A percentile compares a stretch with the other conserved stretches of the same genome.
Conservation (phyloP, 257 asterid species). For the Euphrasia confusa region DNA sequence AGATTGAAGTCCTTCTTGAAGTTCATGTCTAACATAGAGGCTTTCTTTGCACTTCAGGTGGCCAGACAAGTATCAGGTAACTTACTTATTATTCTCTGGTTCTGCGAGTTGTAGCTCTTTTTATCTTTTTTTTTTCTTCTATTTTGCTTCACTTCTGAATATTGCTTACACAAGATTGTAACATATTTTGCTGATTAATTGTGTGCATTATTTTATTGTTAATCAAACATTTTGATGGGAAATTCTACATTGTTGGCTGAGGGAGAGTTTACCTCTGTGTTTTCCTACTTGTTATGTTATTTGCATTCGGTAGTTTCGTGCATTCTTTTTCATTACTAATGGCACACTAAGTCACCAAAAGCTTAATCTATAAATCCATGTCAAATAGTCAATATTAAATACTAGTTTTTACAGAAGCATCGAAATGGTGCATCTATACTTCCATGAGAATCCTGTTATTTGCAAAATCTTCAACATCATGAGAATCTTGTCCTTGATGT, state of each 20-base stretch:
- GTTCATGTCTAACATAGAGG: constrained; percentile 19
- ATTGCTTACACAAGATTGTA: neutral
- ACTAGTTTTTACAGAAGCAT: neutral
- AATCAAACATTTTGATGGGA: neutral
- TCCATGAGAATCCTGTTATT: neutral
- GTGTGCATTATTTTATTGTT: neutral
- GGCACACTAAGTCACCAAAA: neutral
- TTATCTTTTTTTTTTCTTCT: neutral
- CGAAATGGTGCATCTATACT: neutral
- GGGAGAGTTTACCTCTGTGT: neutral
- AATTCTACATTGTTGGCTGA: constrained; percentile 15
- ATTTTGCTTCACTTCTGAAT: no score
- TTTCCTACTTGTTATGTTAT: neutral
- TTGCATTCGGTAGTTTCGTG: neutral
- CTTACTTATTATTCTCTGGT: constrained; percentile 13
- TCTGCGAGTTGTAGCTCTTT: constrained; percentile 24
- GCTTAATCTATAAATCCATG: neutral
- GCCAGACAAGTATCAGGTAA: constrained; percentile 99
- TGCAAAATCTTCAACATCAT: neutral
- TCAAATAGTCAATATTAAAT: neutral
- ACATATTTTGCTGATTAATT: constrained; percentile 5
- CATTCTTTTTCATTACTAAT: neutral
- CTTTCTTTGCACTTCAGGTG: constrained; percentile 60
- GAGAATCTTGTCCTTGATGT: constrained; percentile 6
- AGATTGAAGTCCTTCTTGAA: neutral